These are phyloP conservation scores for Phytophthora ohioensis DNA, from an alignment of 352 stramenopile genomes.

Conservation along the genomic window DNA sequence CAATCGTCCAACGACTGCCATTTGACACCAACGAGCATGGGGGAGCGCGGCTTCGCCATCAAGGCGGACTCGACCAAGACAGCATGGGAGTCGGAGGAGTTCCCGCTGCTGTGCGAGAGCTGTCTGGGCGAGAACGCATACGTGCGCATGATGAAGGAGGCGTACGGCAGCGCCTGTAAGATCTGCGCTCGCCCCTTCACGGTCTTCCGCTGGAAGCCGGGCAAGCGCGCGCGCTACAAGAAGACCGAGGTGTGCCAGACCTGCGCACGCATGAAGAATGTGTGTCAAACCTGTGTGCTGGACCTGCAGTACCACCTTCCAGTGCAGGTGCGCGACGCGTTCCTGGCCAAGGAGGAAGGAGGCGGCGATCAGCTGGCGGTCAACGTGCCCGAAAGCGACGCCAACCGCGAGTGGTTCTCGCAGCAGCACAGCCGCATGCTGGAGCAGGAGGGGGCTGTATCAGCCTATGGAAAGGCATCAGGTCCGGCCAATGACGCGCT, in stretches of 20 bases:
- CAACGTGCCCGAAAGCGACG: conserved; percentile 92
- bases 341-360: conserved; percentile 68
- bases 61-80: conserved; percentile 90
- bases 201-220: conserved; percentile 98
- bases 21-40: conserved; percentile 47
- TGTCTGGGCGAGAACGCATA: conserved; percentile 99
- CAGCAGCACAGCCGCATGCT: conserved; percentile 93
- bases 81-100: conserved; percentile 94
- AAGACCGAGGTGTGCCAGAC: conserved; percentile 98
- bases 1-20: neutral
- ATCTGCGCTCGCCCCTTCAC: conserved; percentile 98
- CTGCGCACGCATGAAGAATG: conserved; percentile 99
- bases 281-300: conserved; percentile 99
- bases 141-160: conserved; percentile 99
- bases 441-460: conserved; percentile 90
- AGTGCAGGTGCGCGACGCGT: conserved; percentile 94
- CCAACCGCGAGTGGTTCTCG: conserved; percentile 96
- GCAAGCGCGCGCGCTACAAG: conserved; percentile 97
- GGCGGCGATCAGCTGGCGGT: conserved; percentile 51
- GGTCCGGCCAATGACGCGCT: conserved; percentile 75
- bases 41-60: conserved; percentile 88
- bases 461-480: conserved; percentile 86
- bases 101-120: conserved; percentile 98
- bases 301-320: conserved; percentile 98
- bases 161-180: conserved; percentile 97